Evolutionary conservation across 2,329 filamentous ascomycete genomes (phyloP), one percentile per base, ranked within the genome.

Genomic region (Leptodontidium sp.): DNA sequence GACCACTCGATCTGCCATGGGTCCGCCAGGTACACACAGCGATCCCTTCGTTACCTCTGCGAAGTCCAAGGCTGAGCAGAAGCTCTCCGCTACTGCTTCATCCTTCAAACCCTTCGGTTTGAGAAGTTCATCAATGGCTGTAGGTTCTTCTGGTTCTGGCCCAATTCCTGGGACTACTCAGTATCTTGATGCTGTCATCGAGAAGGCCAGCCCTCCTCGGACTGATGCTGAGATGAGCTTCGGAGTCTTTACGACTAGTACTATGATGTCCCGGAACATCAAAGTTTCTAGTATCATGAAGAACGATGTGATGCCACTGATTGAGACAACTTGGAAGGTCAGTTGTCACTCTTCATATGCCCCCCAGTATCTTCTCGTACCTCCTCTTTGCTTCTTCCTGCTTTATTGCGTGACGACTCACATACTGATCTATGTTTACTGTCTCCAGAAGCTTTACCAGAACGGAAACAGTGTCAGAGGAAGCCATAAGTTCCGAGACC

Each of bases 81-180:
- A 87, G 71, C 80, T 93, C 26, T 92, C 90, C 4, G 88, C 90
- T 1, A 90, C 86, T 7, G 89, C 90, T 1, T 87, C 86, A 1
- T 77, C 84, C 1, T 92, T 92, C 73, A 86, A 84, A 17, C 90
- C 90, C 6, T 79, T 83, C 40, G 63, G 53, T 26, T 38, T 71
- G 40, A 71, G 63, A 12, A 21, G 29, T 53, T 35, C 50, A 64
- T 38, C 55, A 50, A 53, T 49, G 24, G n/a, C 21, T 26, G 40
- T 66, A 9, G 21, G 40, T 4, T 38, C 64, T 24, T 65, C 35
- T 26, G 29, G 21, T 32, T 21, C 50, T 4, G n/a, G 65, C 21
- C 59, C 61, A 26, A n/a, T 67, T 35, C 70, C 70, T 17, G 70
- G 70, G 1, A 66, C 70, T 24, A 61, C 50, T 40, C 58, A 71